A percentile compares a stretch with the other conserved stretches of the same genome.
Evolutionary conservation across 192 early-diverging fungal genomes (phyloP).

Genomic region (Funneliformis geosporum): DNA sequence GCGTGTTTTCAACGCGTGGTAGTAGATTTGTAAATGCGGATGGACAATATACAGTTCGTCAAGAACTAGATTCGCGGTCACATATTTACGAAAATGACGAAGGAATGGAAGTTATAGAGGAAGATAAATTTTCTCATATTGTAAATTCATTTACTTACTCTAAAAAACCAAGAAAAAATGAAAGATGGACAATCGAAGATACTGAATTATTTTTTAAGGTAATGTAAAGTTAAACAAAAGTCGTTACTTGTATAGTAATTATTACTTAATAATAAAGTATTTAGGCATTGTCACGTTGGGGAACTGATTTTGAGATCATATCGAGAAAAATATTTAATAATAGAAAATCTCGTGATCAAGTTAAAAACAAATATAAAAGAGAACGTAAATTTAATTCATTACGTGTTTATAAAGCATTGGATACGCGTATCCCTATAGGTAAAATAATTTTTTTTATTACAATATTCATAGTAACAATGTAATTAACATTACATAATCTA

Average conservation of each 20-base stretch:
- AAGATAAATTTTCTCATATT: constrained; percentile 39
- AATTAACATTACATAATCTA: not conserved
- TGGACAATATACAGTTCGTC: constrained; percentile 12
- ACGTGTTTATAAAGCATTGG: constrained; percentile 37
- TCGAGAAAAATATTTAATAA: constrained; percentile 36
- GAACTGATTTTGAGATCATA: constrained; percentile 51
- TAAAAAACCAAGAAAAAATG: constrained; percentile 25
- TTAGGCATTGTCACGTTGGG: constrained; percentile 48
- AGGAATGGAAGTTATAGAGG: constrained; percentile 43
- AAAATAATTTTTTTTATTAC: not conserved
- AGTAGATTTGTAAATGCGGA: constrained; percentile 8
- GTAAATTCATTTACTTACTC: constrained; percentile 38
- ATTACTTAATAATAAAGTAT: not conserved
- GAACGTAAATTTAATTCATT: constrained; percentile 40
- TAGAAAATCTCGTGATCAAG: constrained; percentile 40
- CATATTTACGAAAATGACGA: constrained; percentile 4
- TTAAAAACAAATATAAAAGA: constrained; percentile 48
- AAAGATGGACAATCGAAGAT: constrained; percentile 43
- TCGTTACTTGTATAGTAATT: not conserved
- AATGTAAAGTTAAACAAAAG: not conserved
- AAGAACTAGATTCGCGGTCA: not conserved
- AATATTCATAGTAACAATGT: not conserved
- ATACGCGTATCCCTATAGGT: constrained; percentile 40
- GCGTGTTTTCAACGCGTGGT: not conserved
- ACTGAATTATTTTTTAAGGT: constrained; percentile 47